phyloP scores from a whole-genome alignment of 2,329 filamentous ascomycete genomes.

The Neonectria coccinea region DNA sequence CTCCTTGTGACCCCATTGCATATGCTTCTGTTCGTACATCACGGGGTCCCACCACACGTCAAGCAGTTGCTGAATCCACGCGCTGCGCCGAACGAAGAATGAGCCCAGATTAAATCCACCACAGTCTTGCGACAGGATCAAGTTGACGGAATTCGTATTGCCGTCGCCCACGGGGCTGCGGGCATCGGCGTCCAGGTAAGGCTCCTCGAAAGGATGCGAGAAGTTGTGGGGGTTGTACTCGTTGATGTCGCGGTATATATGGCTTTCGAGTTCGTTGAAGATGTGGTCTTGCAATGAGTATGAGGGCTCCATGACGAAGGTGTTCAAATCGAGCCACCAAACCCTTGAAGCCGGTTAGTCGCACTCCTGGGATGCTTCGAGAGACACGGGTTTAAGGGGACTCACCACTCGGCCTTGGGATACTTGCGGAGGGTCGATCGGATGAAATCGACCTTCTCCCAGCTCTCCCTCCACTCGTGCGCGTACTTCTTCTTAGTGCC shows the following conservation, averaged over 20 bases:
- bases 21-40: conserved; percentile 96
- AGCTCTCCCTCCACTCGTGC: conserved; percentile 98
- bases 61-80: conserved; percentile 90
- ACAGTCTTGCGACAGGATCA: conserved; percentile 93
- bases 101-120: conserved; percentile 96
- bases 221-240: conserved; percentile 96
- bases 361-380: not conserved
- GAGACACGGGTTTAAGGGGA: conserved; percentile 25
- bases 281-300: conserved; percentile 92
- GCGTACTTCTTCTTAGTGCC: conserved; percentile 98
- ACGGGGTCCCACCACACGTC: conserved; percentile 99
- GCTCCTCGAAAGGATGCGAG: conserved; percentile 79
- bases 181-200: conserved; percentile 81
- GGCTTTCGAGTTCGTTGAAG: conserved; percentile 80
- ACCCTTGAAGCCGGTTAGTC: conserved; percentile 78
- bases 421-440: conserved; percentile 92
- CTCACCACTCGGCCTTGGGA: conserved; percentile 94
- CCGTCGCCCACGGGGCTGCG: conserved; percentile 82
- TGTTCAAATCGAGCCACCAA: conserved; percentile 99
- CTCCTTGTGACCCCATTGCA: conserved; percentile 99
- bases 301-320: conserved; percentile 95
- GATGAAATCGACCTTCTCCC: conserved; percentile 98
- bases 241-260: conserved; percentile 96
- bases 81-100: conserved; percentile 87
- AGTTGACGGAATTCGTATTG: conserved; percentile 81